These are phyloP conservation scores for Murraya koenigii DNA, from an alignment of 345 rosid genomes.

Conservation along the genomic window DNA sequence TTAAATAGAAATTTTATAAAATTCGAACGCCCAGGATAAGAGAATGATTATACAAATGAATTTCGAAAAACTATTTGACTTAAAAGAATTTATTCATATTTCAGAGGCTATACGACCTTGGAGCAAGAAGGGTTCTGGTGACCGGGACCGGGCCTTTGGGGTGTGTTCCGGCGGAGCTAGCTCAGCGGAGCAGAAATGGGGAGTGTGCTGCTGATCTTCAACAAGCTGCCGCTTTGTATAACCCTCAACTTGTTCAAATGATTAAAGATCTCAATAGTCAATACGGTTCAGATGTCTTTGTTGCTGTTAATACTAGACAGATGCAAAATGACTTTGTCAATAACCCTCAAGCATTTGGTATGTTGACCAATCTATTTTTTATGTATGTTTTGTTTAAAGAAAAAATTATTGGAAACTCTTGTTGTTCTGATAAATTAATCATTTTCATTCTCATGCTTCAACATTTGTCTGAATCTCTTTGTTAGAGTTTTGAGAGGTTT, in stretches of 20 bases:
- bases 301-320: slow-evolving; percentile 45
- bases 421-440: no score
- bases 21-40: no score
- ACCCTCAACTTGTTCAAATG: slow-evolving; percentile 62
- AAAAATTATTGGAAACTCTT: no score
- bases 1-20: no score
- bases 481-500: no score
- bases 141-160: slow-evolving; percentile 87
- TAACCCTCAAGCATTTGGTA: slow-evolving; percentile 64
- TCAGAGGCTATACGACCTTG: slow-evolving; percentile 58
- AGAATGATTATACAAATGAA: no score
- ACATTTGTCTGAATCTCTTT: no score
- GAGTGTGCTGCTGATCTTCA: slow-evolving; percentile 54
- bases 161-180: slow-evolving; percentile 76
- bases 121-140: slow-evolving; percentile 82
- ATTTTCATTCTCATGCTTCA: no score
- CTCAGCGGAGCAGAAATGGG: slow-evolving; percentile 50
- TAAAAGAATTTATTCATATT: not conserved
- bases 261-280: slow-evolving; percentile 41
- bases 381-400: not conserved
- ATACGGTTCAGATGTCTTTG: slow-evolving; percentile 46
- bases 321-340: slow-evolving; percentile 51
- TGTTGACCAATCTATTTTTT: not conserved
- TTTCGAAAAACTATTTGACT: no score
- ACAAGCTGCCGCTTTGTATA: slow-evolving; percentile 56